Conservation (phyloP, 2,329 filamentous ascomycete species). For the Gaeumannomyces tritici region DNA sequence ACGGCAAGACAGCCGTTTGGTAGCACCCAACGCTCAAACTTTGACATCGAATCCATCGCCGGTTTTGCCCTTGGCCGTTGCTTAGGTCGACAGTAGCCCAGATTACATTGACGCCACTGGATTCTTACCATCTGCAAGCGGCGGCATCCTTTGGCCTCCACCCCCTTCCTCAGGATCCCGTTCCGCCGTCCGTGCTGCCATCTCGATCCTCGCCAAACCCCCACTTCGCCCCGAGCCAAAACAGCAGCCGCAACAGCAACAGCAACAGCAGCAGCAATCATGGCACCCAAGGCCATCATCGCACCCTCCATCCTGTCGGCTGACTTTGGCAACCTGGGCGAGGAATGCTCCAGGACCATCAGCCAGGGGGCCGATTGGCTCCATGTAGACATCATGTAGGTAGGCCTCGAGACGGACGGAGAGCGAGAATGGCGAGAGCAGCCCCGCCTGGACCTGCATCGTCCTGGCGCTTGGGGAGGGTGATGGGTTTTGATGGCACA, state of each 20-base stretch:
- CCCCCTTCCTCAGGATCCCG: not conserved
- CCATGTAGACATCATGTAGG: slow-evolving; percentile 84
- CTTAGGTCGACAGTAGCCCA: not conserved
- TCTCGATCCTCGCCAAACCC: not conserved
- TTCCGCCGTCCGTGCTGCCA: not conserved
- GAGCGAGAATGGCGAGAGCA: not conserved
- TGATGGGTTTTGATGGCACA: not conserved
- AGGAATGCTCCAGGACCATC: slow-evolving; percentile 81
- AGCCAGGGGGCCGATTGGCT: slow-evolving; percentile 82
- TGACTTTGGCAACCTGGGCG: slow-evolving; percentile 83
- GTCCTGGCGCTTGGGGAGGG: not conserved
- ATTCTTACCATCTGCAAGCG: not conserved
- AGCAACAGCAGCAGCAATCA: slow-evolving; percentile 30
- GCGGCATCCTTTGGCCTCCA: not conserved
- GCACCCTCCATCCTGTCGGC: slow-evolving; percentile 97
- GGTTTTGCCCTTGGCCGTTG: not conserved
- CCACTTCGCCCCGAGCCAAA: not conserved
- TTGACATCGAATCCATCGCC: not conserved
- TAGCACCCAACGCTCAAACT: not conserved
- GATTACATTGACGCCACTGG: not conserved
- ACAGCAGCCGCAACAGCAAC: slow-evolving; percentile 6
- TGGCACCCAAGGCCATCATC: slow-evolving; percentile 89
- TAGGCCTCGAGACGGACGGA: slow-evolving; percentile 18
- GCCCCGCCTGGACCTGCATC: not conserved
- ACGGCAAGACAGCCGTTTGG: not conserved